Conservation (phyloP, 2,329 filamentous ascomycete genomes). For the Neonectria coccinea region DNA sequence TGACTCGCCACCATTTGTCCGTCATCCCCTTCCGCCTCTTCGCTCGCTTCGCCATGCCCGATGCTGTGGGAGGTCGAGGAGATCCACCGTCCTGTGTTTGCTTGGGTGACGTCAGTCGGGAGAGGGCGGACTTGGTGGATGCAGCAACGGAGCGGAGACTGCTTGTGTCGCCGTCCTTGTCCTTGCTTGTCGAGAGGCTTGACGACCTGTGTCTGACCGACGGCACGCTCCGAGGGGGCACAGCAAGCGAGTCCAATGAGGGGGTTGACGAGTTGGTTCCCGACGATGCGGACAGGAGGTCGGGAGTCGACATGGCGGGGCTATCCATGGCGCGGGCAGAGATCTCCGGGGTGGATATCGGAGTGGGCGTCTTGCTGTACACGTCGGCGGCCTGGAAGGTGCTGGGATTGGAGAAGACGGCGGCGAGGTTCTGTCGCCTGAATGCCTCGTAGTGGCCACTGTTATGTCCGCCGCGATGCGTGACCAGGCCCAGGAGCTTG, state of each 20-base stretch:
- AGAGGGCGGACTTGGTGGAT: slow-evolving; percentile 67
- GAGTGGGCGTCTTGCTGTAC: slow-evolving; percentile 73
- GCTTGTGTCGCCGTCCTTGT: slow-evolving; percentile 61
- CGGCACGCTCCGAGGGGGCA: slow-evolving; percentile 50
- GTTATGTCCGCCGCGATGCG: slow-evolving; percentile 94
- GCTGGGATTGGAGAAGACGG: slow-evolving; percentile 85
- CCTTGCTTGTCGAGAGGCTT: slow-evolving; percentile 45
- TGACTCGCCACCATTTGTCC: slow-evolving; percentile 96
- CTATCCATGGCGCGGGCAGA: slow-evolving; percentile 54
- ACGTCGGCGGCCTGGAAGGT: slow-evolving; percentile 81
- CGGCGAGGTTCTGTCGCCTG: slow-evolving; percentile 81
- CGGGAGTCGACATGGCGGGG: slow-evolving; percentile 60
- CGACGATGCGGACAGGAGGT: slow-evolving; percentile 57
- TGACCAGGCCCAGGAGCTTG: slow-evolving; percentile 86
- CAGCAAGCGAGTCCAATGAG: slow-evolving; percentile 51
- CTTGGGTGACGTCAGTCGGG: slow-evolving; percentile 58
- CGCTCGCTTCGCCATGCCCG: slow-evolving; percentile 51
- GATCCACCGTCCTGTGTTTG: slow-evolving; percentile 41
- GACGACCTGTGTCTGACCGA: slow-evolving; percentile 43
- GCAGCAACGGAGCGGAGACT: slow-evolving; percentile 69
- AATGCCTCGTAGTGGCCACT: slow-evolving; percentile 99
- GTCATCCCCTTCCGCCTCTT: slow-evolving; percentile 68
- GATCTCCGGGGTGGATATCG: slow-evolving; percentile 61
- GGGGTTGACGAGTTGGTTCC: slow-evolving; percentile 51
- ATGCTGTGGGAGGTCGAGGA: slow-evolving; percentile 35